Conservation (phyloP, 208 protist genomes). For the Trypanosoma vivax region DNA sequence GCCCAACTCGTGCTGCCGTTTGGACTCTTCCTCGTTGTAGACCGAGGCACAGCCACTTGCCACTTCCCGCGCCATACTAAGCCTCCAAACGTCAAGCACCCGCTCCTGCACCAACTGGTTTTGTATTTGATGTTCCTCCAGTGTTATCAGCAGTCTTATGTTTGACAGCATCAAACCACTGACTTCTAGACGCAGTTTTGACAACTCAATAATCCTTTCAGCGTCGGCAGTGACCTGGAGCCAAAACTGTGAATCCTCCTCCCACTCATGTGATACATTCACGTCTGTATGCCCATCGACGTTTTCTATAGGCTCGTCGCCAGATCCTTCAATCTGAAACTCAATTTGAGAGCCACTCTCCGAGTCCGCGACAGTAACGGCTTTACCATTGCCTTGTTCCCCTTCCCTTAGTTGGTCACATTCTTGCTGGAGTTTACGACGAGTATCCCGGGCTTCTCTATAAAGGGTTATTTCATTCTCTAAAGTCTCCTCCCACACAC, state of each 20-base stretch:
- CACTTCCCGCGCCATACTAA: conserved; percentile 5
- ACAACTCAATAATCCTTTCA: conserved; percentile 14
- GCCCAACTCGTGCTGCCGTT: not conserved
- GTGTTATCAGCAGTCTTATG: not conserved
- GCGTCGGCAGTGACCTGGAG: not conserved
- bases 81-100: conserved; percentile 10
- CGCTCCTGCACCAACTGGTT: not conserved
- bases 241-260: conserved; percentile 13
- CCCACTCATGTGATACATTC: not conserved
- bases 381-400: no score
- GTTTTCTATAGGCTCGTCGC: no score
- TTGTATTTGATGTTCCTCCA: conserved; percentile 1
- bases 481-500: not conserved
- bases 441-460: not conserved
- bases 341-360: no score
- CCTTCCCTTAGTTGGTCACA: not conserved
- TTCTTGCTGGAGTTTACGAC: not conserved
- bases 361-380: no score
- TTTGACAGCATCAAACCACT: conserved; percentile 8
- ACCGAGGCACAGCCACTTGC: not conserved
- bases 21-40: not conserved
- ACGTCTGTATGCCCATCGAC: not conserved
- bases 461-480: not conserved
- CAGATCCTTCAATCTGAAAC: no score
- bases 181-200: conserved; percentile 14